phyloP scores from a whole-genome alignment of 768 basidiomycete species.

The Clitopilus passeckerianus region DNA sequence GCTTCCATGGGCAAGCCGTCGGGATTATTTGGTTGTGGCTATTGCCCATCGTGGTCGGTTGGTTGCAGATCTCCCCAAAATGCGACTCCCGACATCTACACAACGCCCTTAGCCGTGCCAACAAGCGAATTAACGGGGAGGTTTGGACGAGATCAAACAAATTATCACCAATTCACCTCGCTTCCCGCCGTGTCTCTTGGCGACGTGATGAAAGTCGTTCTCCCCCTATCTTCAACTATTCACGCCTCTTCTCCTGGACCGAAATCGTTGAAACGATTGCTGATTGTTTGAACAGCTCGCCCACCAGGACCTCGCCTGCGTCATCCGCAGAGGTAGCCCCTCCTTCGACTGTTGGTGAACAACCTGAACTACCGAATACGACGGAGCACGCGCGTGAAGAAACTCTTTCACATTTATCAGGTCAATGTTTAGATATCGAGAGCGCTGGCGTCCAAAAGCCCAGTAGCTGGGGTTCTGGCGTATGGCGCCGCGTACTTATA shows the following conservation, averaged over 20 bases:
- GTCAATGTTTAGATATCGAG: neutral
- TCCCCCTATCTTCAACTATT: constrained; percentile 16
- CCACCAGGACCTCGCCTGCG: neutral
- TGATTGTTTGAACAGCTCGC: constrained; percentile 5
- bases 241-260: constrained; percentile 16
- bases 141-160: too few species aligned
- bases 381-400: neutral
- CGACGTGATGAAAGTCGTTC: constrained; percentile 12
- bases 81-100: constrained; percentile 26
- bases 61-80: constrained; percentile 34
- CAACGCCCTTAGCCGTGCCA: constrained; percentile 22
- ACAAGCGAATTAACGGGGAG: constrained; percentile 4
- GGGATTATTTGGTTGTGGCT: constrained; percentile 41
- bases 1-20: constrained; percentile 17
- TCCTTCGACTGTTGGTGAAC: too few species aligned
- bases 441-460: neutral
- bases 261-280: constrained; percentile 7
- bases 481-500: constrained; percentile 7
- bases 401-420: too few species aligned
- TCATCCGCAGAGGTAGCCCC: too few species aligned
- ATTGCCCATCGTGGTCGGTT: constrained; percentile 33
- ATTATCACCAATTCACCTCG: neutral
- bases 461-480: constrained; percentile 4
- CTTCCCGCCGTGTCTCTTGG: neutral
- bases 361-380: neutral